phyloP scores from a whole-genome alignment of 257 asterid genomes.

The Nicotiana noctiflora region DNA sequence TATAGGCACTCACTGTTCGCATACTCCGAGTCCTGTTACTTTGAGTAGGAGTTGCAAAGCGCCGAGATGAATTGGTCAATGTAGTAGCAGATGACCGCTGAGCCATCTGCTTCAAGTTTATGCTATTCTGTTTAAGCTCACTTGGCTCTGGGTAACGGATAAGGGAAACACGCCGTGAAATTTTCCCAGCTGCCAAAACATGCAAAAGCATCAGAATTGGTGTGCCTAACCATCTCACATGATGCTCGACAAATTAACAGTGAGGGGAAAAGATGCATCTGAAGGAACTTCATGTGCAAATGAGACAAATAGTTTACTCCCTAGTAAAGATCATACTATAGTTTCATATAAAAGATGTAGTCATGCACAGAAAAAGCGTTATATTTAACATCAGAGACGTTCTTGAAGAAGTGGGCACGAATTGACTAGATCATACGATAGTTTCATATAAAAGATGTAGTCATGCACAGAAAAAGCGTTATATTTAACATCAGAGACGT shows the following conservation, averaged over 20 bases:
- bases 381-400: too few species aligned
- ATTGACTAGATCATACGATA: too few species aligned
- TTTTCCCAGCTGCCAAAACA: conserved; percentile 54
- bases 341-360: too few species aligned
- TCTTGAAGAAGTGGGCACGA: too few species aligned
- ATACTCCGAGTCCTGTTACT: conserved; percentile 31
- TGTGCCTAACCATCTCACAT: background rate
- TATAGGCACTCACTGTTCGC: conserved; percentile 27
- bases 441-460: background rate
- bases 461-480: background rate
- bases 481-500: background rate
- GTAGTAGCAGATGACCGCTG: conserved; percentile 40
- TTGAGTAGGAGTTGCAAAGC: conserved; percentile 34
- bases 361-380: too few species aligned
- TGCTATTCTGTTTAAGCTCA: conserved; percentile 31
- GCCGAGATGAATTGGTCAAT: conserved; percentile 40
- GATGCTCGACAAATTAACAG: background rate
- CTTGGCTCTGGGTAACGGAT: conserved; percentile 59
- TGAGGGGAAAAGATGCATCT: background rate
- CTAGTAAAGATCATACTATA: background rate
- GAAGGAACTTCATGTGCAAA: background rate
- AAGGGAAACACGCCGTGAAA: conserved; percentile 47
- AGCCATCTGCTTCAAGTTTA: conserved; percentile 15
- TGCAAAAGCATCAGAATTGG: background rate
- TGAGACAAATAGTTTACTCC: background rate